Base-by-base conservation (phyloP, 2,329 filamentous ascomycete genomes). In the Herpotrichia juniperi region DNA sequence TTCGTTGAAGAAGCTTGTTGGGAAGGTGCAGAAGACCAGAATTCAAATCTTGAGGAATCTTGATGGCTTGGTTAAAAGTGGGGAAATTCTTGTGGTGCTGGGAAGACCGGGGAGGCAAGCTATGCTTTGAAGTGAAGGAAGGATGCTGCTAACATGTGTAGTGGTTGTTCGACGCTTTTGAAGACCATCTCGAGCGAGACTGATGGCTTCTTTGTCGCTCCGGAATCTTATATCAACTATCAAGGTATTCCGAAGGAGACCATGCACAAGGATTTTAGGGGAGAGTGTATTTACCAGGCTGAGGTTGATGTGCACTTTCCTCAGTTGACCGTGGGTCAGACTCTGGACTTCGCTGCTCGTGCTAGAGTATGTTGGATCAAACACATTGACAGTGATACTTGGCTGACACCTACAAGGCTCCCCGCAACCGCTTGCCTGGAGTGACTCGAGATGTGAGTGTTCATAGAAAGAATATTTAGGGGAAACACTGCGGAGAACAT, bases 401-500 rank as follows among this genome's bases (percentile, higher is more conserved):
- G 28, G n/a, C 28, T 31, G 28, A 31, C 28, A 9, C 28, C n/a
- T 31, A 31, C n/a, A n/a, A 40, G 35, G 35, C 88, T 14, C 90
- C 91, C 1, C 85, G 87, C 7, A 90, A 91, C 71, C 79, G 90
- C 40, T 87, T 89, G 0, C 82, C 80, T 1, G 89, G 89, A 16
- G 81, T 92, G 62, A 42, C 9, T 30, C 46, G 46, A 35, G 24
- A 49, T 9, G 35, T 40, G 17, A n/a, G 35, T 40, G 28, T n/a
- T 9, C 28, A 31, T 31, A n/a, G 28, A 9, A 31, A 31, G 28
- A 31, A 31, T 9, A 9, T 31, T 9, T 31, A n/a, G 9, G 9
- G n/a, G n/a, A 31, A 9, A 9, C 28, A 31, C 28, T 31, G 9
- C 28, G n/a, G 28, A 31, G n/a, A n/a, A 31, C n/a, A 31, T 9